Evolutionary conservation across 192 early-diverging fungal genomes (phyloP), one percentile per base, ranked within the genome.

Genomic region (Umbelopsis sp.): DNA sequence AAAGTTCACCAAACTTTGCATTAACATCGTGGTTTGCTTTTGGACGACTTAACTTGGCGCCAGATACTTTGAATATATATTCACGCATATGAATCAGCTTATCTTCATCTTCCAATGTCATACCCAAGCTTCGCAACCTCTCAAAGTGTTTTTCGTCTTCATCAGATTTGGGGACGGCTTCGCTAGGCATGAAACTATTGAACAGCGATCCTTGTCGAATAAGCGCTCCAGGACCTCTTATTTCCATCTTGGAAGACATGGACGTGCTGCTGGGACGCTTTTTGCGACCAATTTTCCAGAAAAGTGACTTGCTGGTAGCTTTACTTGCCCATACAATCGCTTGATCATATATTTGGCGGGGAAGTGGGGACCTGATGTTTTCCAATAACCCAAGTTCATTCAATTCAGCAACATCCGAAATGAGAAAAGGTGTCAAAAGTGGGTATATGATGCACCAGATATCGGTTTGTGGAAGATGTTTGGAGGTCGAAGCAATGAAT

Each of bases 371-470:
- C 67, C 93, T 91, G 12, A 91, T 79, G 66, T 86, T 89, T 33
- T 89, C 87, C 66, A 93, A 65, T 13, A 95, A 55, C 22, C 73
- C 75, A 1, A 82, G 67, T 64, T 90, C 91, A 23, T 73, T 87
- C 7, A 95, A 78, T 67, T 92, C 85, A 13, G 82, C 78, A 49
- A 92, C 81, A 49, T 93, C 90, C 8, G 79, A 80, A 44, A 80
- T 75, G 65, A 95, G 80, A 67, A 90, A 93, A 1, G 91, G 91
- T 22, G 78, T 75, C 15, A 95, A 70, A 44, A 87, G 77, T 7
- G 91, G 92, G 69, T 91, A 93, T 12, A 94, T 78, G 41, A 93
- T 85, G 64, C 91, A 93, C 81, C 91, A 89, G 0, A 91, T 75
- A 72, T 95, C 93, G 7, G 92, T 86, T 47, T 75, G 71, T 2